Percentiles rank a stretch among this genome's conserved stretches.
These are phyloP conservation scores for Scheffersomyces illinoinensis DNA, from an alignment of 1,139 yeast genomes.

Conservation along the genomic window DNA sequence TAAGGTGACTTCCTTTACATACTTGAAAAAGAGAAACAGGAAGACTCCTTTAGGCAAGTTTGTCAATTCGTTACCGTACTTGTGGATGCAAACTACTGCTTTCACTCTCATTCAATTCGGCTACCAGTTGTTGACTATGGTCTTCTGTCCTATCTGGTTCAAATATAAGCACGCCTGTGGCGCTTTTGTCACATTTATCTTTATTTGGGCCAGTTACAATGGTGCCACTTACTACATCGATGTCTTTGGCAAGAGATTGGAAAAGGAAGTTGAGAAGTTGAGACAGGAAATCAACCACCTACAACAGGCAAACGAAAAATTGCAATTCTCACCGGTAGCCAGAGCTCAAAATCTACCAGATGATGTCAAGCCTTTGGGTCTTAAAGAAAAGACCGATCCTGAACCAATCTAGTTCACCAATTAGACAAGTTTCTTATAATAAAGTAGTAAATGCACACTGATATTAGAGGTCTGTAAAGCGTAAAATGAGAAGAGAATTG, in stretches of 20 bases:
- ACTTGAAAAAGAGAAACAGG: constrained; percentile 70
- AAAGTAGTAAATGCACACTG: background rate
- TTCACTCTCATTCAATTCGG: constrained; percentile 85
- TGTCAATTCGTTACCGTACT: constrained; percentile 81
- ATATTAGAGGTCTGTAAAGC: background rate
- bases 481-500: background rate
- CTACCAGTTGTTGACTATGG: constrained; percentile 88
- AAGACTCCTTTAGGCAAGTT: constrained; percentile 68
- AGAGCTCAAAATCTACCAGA: background rate
- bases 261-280: constrained; percentile 73
- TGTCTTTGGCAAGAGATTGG: constrained; percentile 84
- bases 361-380: background rate
- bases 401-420: background rate
- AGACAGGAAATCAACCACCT: constrained; percentile 65
- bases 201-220: constrained; percentile 78
- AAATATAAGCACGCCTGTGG: constrained; percentile 67
- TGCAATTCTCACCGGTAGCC: background rate
- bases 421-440: background rate
- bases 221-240: constrained; percentile 96
- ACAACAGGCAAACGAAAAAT: constrained; percentile 29
- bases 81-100: constrained; percentile 78
- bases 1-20: constrained; percentile 83
- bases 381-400: background rate
- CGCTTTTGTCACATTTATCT: constrained; percentile 66
- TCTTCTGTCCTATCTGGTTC: constrained; percentile 86